Evolutionary conservation across 176 grass and related monocot species (phyloP).

Genomic region (Saccharum officinarum): DNA sequence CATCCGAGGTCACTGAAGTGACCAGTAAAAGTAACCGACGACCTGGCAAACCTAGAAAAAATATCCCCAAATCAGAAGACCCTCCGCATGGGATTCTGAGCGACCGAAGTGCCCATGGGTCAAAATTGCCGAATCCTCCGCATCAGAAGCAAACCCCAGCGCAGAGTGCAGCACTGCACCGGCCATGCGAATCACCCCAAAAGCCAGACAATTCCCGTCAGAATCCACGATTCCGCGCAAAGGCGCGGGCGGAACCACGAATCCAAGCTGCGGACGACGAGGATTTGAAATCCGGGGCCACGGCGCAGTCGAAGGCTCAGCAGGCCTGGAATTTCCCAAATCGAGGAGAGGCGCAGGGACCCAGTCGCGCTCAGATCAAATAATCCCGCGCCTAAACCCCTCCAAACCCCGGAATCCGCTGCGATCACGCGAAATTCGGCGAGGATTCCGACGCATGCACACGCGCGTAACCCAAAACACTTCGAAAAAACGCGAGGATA

Average conservation of each 20-base stretch:
- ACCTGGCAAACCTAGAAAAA: no score
- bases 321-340: not conserved
- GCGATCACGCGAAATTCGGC: slow-evolving; percentile 16
- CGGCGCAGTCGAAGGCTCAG: not conserved
- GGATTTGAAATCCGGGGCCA: slow-evolving; percentile 15
- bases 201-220: not conserved
- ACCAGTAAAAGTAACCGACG: slow-evolving; percentile 3
- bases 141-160: not conserved
- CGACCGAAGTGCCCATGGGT: not conserved
- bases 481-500: not conserved
- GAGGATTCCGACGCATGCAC: not conserved
- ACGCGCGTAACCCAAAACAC: not conserved
- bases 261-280: not conserved
- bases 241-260: not conserved
- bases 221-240: slow-evolving; percentile 3
- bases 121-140: not conserved
- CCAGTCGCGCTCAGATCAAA: not conserved
- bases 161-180: not conserved
- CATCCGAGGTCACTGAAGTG: not conserved
- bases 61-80: not conserved
- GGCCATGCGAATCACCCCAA: not conserved
- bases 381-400: slow-evolving; percentile 30
- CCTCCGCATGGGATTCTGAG: not conserved
- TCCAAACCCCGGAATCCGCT: slow-evolving; percentile 14
- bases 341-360: not conserved